Evolutionary conservation across 768 basidiomycete species (phyloP).

Genomic region (Tulasnella sp.): DNA sequence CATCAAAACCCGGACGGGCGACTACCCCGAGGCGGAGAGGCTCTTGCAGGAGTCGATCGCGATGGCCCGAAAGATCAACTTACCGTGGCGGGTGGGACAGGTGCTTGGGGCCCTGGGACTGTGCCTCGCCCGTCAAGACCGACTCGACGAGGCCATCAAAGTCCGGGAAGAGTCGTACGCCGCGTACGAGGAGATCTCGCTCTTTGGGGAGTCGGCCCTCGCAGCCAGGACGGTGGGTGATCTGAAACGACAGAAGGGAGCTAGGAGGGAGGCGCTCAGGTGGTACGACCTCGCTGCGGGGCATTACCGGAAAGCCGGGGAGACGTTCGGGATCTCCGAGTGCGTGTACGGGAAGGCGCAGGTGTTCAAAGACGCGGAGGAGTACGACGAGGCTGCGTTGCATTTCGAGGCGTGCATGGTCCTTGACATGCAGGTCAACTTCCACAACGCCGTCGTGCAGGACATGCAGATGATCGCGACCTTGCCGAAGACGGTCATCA

Average conservation of each 20-base stretch:
- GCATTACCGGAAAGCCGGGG: neutral
- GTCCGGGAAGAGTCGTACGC: neutral
- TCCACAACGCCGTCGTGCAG: neutral
- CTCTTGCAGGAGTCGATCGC: neutral
- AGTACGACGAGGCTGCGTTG: neutral
- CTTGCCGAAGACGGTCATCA: neutral
- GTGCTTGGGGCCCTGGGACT: neutral
- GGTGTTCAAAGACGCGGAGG: neutral
- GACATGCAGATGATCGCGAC: neutral
- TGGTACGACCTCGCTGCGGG: neutral
- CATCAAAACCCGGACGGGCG: neutral
- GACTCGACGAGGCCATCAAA: neutral
- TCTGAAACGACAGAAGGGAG: neutral
- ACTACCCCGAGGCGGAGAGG: neutral
- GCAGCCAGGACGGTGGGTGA: neutral
- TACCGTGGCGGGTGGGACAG: neutral
- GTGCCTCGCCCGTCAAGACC: neutral
- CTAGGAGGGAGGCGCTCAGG: neutral
- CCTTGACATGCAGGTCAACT: neutral
- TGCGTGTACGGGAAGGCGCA: neutral
- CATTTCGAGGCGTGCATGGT: neutral
- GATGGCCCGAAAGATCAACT: neutral
- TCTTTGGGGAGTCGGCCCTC: neutral
- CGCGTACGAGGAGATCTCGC: neutral
- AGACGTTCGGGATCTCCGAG: neutral